Evolutionary conservation across 2,329 filamentous ascomycete genomes (phyloP).

Genomic region (Fusarium sp.): DNA sequence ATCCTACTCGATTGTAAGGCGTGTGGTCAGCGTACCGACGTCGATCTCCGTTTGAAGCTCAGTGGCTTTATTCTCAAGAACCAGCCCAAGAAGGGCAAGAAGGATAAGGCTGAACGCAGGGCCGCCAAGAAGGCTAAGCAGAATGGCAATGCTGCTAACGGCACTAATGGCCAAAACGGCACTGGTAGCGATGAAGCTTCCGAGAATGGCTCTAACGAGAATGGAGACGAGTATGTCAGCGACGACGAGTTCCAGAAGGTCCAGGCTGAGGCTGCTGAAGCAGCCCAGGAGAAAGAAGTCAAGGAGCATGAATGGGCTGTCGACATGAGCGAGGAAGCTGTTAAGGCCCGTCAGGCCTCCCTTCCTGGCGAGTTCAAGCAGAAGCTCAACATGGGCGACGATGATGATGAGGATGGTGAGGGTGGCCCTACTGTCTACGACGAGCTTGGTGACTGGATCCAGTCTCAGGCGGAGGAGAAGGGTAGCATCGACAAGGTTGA

Average conservation of each 20-base stretch:
- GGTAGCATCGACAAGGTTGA: constrained; percentile 83
- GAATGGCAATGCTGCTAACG: constrained; percentile 67
- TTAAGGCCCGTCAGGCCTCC: constrained; percentile 92
- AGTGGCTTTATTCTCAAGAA: constrained; percentile 98
- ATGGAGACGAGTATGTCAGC: constrained; percentile 75
- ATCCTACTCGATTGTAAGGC: constrained; percentile 99
- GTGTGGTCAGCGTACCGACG: constrained; percentile 91
- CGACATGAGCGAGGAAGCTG: constrained; percentile 94
- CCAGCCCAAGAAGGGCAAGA: constrained; percentile 93
- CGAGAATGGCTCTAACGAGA: constrained; percentile 64
- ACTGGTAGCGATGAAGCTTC: constrained; percentile 70
- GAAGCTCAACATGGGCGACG: constrained; percentile 85
- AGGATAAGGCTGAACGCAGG: constrained; percentile 93
- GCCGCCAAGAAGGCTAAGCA: constrained; percentile 89
- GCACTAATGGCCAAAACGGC: constrained; percentile 61
- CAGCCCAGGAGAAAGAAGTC: constrained; percentile 68
- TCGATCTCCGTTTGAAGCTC: constrained; percentile 94
- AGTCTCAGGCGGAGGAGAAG: constrained; percentile 77
- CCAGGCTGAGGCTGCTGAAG: constrained; percentile 68
- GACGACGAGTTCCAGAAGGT: constrained; percentile 94
- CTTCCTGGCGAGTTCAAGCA: constrained; percentile 96
- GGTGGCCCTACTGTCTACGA: constrained; percentile 85
- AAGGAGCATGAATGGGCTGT: constrained; percentile 96
- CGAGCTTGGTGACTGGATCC: constrained; percentile 92
- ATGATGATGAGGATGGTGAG: constrained; percentile 85